Conservation (phyloP, 1,139 yeast genomes). For the Pichia terricola region DNA sequence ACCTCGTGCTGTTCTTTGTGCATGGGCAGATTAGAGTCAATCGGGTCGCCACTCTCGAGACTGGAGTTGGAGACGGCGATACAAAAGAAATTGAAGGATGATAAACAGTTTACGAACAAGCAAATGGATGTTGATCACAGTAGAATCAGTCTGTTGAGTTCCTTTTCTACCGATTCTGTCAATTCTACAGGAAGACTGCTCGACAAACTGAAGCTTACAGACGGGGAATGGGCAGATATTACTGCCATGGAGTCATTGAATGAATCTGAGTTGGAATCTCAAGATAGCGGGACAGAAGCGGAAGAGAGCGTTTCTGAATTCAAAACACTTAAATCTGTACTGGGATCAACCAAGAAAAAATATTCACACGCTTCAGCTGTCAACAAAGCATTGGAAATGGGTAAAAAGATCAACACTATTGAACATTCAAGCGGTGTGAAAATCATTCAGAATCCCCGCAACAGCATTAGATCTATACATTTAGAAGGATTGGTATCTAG, state of each 20-base stretch:
- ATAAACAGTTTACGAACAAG: neutral
- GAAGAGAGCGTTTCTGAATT: conserved; percentile 10
- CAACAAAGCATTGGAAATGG: conserved; percentile 18
- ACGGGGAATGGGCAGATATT: conserved; percentile 18
- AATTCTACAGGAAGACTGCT: conserved; percentile 28
- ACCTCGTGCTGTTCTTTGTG: no score
- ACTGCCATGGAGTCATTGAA: neutral
- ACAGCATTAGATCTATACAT: conserved; percentile 12
- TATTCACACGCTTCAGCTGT: conserved; percentile 13
- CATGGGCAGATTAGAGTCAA: no score
- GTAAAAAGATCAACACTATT: conserved; percentile 15
- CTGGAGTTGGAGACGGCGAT: conserved; percentile 3
- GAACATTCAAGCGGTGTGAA: conserved; percentile 5
- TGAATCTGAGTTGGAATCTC: neutral
- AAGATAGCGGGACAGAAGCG: neutral
- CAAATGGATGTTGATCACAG: neutral
- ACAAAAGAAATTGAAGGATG: neutral
- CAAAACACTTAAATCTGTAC: conserved; percentile 16
- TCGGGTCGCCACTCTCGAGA: conserved; percentile 5
- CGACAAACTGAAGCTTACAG: conserved; percentile 29
- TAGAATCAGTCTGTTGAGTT: conserved; percentile 21
- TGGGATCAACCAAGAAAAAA: conserved; percentile 8
- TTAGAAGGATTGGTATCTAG: conserved; percentile 9
- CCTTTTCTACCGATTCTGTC: conserved; percentile 24
- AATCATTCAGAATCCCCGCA: conserved; percentile 2